A percentile compares a stretch with the other conserved stretches of the same genome.
Conservation (phyloP, 179 eudicot genomes). For the Gypsophila paniculata region DNA sequence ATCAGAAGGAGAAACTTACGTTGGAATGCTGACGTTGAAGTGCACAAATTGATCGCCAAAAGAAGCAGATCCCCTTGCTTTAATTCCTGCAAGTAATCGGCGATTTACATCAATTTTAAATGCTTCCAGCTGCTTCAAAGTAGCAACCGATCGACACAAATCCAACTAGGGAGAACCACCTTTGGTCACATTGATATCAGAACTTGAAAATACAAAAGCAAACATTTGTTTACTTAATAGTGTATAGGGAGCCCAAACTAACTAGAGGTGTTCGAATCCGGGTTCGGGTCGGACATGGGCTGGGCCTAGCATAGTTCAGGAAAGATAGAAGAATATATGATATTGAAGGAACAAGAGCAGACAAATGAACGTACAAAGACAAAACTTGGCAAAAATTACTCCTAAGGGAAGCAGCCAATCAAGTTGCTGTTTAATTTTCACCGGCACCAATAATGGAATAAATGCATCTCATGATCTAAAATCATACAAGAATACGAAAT, state of each 20-base stretch:
- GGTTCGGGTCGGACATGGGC: too few relatives aligned
- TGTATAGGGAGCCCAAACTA: background rate
- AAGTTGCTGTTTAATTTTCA: background rate
- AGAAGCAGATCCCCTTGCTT: conserved; percentile 55
- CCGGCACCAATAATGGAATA: background rate
- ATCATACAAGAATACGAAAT: background rate
- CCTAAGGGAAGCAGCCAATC: background rate
- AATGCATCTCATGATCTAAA: background rate
- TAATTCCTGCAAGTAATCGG: conserved; percentile 57
- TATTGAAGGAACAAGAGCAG: background rate
- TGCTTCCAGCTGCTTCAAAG: too few relatives aligned
- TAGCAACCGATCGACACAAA: background rate
- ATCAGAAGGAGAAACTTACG: conserved; percentile 40
- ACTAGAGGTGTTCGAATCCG: too few relatives aligned
- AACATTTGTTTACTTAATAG: too few relatives aligned
- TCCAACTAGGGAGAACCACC: background rate
- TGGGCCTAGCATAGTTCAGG: background rate
- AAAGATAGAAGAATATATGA: background rate
- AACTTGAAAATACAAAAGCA: background rate
- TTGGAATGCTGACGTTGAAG: conserved; percentile 86
- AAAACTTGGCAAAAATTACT: background rate
- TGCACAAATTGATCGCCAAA: conserved; percentile 90
- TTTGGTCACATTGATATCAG: background rate
- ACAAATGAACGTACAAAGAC: background rate
- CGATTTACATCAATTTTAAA: background rate